Base-by-base conservation (phyloP, 257 asterid genomes). In the Nicotiana noctiflora region DNA sequence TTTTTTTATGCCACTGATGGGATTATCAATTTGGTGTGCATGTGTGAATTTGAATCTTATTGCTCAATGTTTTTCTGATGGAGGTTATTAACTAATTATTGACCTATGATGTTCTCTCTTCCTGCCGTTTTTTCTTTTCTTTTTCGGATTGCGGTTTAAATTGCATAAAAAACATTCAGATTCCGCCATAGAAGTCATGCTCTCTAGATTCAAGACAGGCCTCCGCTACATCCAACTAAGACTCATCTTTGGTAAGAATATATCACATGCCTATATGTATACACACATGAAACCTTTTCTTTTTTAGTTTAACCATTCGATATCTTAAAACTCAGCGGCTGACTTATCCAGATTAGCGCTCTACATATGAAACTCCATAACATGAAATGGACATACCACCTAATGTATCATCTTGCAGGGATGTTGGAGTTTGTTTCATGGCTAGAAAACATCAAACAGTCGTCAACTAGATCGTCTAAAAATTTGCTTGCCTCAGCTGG, bases 211-310 rank as follows among this genome's bases (percentile, higher is more conserved):
- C 44, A 87, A 84, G 90, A 86, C 86, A 31, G 81, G 89, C 83
- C 40, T 95, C 83, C 87, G 76, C 81, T 87, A 88, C 80, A 25
- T 90, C 46, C 92, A 87, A 60, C 65, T 92, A 63, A 85, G 88
- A 86, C 82, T 93, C 63, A 85, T 88, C 49, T 84, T 93, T 19
- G 97, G 98, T 94, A 86, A 90, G 88, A 51, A 51, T 46, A 75
- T 72, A 3, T 9, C 15, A 12, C 49, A 17, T 59, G 18, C 56
- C 12, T 52, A 9, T 27, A 59, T 70, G 51, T 40, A 37, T 52
- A 70, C 19, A 29, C 23, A 13, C 66, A 32, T 51, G 70, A 77
- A 32, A 13, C 76, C 68, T 17, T 21, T 37, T 3, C 9, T 2
- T 7, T 34, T 40, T 40, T 40, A 40, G 11, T 40, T 40, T 40